Conservation (phyloP, 192 early-diverging fungal species). For the Umbelopsis vinacea region DNA sequence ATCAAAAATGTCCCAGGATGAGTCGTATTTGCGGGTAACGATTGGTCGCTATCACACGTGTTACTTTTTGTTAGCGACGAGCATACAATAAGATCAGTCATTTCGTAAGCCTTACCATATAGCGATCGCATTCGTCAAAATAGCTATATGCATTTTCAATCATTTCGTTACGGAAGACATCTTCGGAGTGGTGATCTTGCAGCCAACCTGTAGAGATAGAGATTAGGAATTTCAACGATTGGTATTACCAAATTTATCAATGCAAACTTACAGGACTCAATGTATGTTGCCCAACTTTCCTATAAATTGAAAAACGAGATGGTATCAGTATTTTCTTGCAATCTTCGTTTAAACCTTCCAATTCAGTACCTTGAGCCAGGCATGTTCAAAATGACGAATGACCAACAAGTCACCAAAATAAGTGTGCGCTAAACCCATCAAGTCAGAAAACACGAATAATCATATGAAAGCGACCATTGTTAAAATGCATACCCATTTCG, state of each 20-base stretch:
- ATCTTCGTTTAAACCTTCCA: background rate
- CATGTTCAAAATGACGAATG: slow-evolving; percentile 63
- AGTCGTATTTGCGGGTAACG: slow-evolving; percentile 51
- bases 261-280: slow-evolving; percentile 33
- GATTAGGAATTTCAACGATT: slow-evolving; percentile 29
- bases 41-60: slow-evolving; percentile 50
- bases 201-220: slow-evolving; percentile 23
- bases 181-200: slow-evolving; percentile 43
- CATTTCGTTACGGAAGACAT: slow-evolving; percentile 43
- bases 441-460: background rate
- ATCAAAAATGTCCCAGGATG: slow-evolving; percentile 59
- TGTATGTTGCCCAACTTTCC: slow-evolving; percentile 61
- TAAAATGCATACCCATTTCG: slow-evolving; percentile 48
- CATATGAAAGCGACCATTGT: background rate
- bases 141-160: slow-evolving; percentile 34
- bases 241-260: background rate
- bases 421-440: slow-evolving; percentile 38
- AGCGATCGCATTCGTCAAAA: slow-evolving; percentile 25
- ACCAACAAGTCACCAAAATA: slow-evolving; percentile 62
- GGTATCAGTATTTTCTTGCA: background rate
- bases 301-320: background rate
- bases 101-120: slow-evolving; percentile 18
- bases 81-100: background rate
- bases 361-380: slow-evolving; percentile 49
- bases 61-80: slow-evolving; percentile 38